Base-by-base conservation (phyloP, 257 asterid species). In the Rehmannia glutinosa region DNA sequence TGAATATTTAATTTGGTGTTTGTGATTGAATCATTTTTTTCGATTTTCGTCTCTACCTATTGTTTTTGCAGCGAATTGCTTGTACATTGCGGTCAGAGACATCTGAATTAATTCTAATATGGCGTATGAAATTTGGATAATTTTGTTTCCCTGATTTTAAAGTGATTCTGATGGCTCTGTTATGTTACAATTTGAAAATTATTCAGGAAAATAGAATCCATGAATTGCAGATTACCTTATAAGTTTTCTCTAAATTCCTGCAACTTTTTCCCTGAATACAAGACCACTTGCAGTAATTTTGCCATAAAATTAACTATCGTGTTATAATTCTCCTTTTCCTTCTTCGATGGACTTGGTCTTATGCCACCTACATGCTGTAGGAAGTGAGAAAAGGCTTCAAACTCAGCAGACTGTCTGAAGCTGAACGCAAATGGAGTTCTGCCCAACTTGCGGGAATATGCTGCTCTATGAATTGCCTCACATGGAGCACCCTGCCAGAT, bases 401-500 rank as follows among this genome's bases (percentile, higher is more conserved):
- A n/a, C n/a, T n/a, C n/a, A n/a, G n/a, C n/a, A n/a, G n/a, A n/a
- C n/a, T n/a, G n/a, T n/a, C n/a, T n/a, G n/a, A n/a, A n/a, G n/a
- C n/a, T n/a, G n/a, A n/a, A n/a, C n/a, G n/a, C 15, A 35, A 61
- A 91, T 88, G 97, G 91, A 91, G 75, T 82, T 88, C 80, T 91
- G 97, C 78, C 96, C 95, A 51, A 73, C 67, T 56, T 91, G 97
- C 50, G 89, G 76, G 46, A 86, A 49, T 50, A 73, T 86, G 78
- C 38, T 88, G 81, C 95, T 81, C 64, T 88, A 76, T 70, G 86
- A 80, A 69, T 59, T 84, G 77, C 90, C 95, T 7, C 12, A 75
- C 74, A 73, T 84, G 79, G 90, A 68, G 1, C 81, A 46, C 17
- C 66, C 83, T 8, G 93, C 85, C 51, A 60, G 87, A 64, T 83